Conservation (phyloP, 495 filamentous ascomycete genomes). For the Podospora comata region DNA sequence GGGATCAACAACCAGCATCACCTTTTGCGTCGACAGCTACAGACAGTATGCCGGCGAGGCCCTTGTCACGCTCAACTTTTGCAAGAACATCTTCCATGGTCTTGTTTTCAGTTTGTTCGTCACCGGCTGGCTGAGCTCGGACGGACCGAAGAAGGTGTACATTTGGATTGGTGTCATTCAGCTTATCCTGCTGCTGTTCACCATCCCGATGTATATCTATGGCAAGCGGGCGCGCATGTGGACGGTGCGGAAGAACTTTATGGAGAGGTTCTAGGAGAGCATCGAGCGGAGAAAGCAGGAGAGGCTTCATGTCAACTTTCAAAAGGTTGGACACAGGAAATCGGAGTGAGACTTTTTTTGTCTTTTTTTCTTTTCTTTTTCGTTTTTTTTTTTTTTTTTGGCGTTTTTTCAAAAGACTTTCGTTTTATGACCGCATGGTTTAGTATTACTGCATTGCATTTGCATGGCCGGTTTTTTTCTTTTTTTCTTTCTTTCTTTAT, state of each 20-base stretch:
- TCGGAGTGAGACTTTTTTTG: background rate
- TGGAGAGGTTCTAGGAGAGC: constrained; percentile 71
- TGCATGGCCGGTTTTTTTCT: background rate
- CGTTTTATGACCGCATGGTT: background rate
- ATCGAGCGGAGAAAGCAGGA: background rate
- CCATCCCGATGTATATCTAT: constrained; percentile 94
- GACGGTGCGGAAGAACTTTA: constrained; percentile 83
- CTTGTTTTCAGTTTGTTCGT: constrained; percentile 90
- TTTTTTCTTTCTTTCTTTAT: background rate
- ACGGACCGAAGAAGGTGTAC: constrained; percentile 76
- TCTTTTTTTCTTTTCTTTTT: background rate
- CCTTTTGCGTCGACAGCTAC: constrained; percentile 91
- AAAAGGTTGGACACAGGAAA: background rate
- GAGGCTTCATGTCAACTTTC: constrained; percentile 3
- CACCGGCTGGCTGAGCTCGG: constrained; percentile 72
- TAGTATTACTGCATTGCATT: constrained; percentile 5
- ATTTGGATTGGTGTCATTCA: constrained; percentile 85
- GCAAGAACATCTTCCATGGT: constrained; percentile 90
- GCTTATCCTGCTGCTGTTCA: constrained; percentile 65
- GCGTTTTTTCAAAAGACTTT: background rate
- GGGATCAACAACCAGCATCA: constrained; percentile 90
- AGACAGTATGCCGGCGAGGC: constrained; percentile 93
- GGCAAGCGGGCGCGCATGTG: constrained; percentile 96
- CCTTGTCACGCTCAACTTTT: constrained; percentile 90
- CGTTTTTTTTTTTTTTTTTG: background rate